A percentile compares a stretch with the other conserved stretches of the same genome.
These are phyloP conservation scores for Penicillium pancosmium DNA, from an alignment of 495 filamentous ascomycete species.

Conservation along the genomic window DNA sequence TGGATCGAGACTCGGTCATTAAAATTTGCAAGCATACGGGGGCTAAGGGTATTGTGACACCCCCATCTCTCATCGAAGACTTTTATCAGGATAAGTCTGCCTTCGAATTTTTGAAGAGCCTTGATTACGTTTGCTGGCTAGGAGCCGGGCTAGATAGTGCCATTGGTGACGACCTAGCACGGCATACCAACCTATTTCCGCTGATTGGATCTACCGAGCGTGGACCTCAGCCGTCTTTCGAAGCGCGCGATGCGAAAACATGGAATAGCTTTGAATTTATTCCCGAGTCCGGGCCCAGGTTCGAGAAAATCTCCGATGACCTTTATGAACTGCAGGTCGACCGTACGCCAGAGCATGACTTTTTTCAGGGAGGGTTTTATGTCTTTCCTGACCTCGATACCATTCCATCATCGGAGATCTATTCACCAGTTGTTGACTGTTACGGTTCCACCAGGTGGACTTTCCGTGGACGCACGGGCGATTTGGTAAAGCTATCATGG, in stretches of 20 bases:
- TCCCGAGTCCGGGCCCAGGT: constrained; percentile 1
- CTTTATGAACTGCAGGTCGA: neutral
- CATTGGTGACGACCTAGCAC: neutral
- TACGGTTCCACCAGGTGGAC: constrained; percentile 1
- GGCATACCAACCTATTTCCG: neutral
- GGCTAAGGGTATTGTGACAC: neutral
- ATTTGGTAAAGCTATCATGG: constrained; percentile 6
- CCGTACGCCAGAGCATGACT: neutral
- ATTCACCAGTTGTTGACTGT: neutral
- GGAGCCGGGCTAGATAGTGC: neutral
- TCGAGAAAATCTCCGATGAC: neutral
- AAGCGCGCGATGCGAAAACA: neutral
- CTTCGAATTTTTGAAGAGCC: constrained; percentile 2
- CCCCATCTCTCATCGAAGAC: constrained; percentile 1
- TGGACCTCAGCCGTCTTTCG: constrained; percentile 1
- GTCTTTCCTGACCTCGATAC: neutral
- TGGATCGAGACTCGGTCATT: neutral
- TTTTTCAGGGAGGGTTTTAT: constrained; percentile 1
- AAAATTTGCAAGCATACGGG: constrained; percentile 1
- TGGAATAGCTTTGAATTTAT: constrained; percentile 6
- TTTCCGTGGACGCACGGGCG: constrained; percentile 6
- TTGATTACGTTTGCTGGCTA: constrained; percentile 4
- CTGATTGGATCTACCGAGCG: constrained; percentile 3
- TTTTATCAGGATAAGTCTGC: constrained; percentile 1
- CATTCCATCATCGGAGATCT: neutral